These are phyloP conservation scores for Excoecaria cochinchinensis DNA, from an alignment of 345 rosid genomes.

Conservation along the genomic window DNA sequence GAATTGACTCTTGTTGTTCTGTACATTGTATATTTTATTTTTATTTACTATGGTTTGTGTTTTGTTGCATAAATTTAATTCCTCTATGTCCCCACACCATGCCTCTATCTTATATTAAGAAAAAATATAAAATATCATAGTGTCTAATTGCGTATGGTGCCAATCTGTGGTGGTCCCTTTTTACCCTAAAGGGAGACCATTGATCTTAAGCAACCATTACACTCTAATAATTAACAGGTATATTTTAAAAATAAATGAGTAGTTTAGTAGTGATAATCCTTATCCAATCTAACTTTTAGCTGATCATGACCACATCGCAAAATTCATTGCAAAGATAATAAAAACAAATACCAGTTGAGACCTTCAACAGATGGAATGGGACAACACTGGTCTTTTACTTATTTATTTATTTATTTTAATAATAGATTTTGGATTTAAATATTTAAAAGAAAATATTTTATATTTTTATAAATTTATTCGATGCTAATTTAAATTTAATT, in stretches of 20 bases:
- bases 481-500: too few species aligned
- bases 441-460: too few species aligned
- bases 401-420: not conserved
- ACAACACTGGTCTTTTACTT: not conserved
- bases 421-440: too few species aligned
- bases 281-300: not conserved
- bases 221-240: not conserved
- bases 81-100: not conserved
- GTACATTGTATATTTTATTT: slow-evolving; percentile 1
- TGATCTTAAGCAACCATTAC: slow-evolving; percentile 5
- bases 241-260: not conserved
- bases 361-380: too few species aligned
- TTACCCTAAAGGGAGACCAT: not conserved
- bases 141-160: not conserved
- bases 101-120: not conserved
- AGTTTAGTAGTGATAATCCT: not conserved
- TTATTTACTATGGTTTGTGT: not conserved
- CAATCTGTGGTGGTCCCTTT: slow-evolving; percentile 13
- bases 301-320: not conserved
- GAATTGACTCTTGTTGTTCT: slow-evolving; percentile 13
- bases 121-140: not conserved
- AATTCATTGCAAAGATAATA: slow-evolving; percentile 11
- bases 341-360: not conserved
- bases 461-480: too few species aligned
- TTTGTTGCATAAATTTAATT: slow-evolving; percentile 4